Evolutionary conservation across 805 yeast genomes (phyloP), one percentile per base, ranked within the genome.

Genomic region (Kodamaea neixiangensis): DNA sequence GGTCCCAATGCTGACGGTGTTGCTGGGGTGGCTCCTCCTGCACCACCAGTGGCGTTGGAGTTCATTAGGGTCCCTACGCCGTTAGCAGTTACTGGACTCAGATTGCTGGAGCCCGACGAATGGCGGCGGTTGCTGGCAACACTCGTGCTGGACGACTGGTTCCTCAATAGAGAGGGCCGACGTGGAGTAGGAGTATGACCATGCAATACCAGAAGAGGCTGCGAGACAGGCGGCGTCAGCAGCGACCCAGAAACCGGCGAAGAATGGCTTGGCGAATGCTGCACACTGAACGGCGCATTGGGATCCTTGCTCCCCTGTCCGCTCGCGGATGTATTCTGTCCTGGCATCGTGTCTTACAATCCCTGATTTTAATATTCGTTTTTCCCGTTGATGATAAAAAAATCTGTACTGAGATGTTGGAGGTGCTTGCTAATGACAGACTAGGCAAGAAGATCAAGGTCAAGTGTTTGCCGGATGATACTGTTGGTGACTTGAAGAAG

Each of bases 401-500:
- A 34, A 25, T 9, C 13, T 25, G 29, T 22, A 22, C 14, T 14
- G 15, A 13, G 11, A 74, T 74, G 79, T 72, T 75, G 37, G 76
- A 72, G 54, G 72, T 75, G 10, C 63, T 62, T 39, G 78, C 75
- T 14, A 74, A 75, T 54, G 73, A 69, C 57, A 79, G 96, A 58
- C 75, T 93, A 14, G 98, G 98, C 0, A 89, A 89, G 67, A 90
- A 89, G 63, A 86, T 91, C 41, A 78, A 79, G 50, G 97, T 94
- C 40, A 94, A 91, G 72, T 93, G 97, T 57, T 76, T 93, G 2
- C 86, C 86, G 2, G 84, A 85, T 7, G 99, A 93, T 66, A 79
- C 91, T 0, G 78, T 93, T 9, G 97, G 94, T 1, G 98, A 94
- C 62, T 87, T 94, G 68, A 93, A 94, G 71, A 85, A 85, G 65